A percentile compares a stretch with the other conserved stretches of the same genome.
These are phyloP conservation scores for Tuber indicum DNA, from an alignment of 495 filamentous ascomycete genomes.

Conservation along the genomic window DNA sequence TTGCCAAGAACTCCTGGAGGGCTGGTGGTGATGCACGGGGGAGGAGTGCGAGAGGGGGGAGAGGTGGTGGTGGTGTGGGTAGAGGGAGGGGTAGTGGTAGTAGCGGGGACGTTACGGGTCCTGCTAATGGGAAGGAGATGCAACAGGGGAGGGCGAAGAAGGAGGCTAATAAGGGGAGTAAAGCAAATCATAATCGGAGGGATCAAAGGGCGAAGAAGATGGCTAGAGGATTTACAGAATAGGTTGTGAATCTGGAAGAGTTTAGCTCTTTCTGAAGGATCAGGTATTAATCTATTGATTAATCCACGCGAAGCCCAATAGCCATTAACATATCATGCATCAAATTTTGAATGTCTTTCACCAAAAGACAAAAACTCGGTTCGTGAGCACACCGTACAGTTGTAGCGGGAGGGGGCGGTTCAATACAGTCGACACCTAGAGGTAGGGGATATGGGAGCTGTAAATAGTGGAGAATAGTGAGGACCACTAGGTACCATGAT, in stretches of 20 bases:
- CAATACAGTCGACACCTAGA: neutral
- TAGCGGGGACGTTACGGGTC: constrained; percentile 47
- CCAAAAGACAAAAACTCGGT: neutral
- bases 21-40: constrained; percentile 43
- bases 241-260: neutral
- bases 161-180: constrained; percentile 58
- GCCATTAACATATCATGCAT: neutral
- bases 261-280: neutral
- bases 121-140: constrained; percentile 54
- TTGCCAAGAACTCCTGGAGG: constrained; percentile 35
- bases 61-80: constrained; percentile 46
- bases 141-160: constrained; percentile 58
- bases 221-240: constrained; percentile 19
- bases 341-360: neutral
- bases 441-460: neutral
- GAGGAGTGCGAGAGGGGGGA: constrained; percentile 14
- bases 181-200: constrained; percentile 60
- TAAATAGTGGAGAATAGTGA: neutral
- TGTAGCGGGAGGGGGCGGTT: neutral
- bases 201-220: constrained; percentile 74
- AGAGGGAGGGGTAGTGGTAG: constrained; percentile 51
- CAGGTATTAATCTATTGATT: neutral
- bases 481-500: neutral
- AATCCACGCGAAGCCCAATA: neutral
- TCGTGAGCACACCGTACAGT: neutral